phyloP scores from a whole-genome alignment of 2,329 filamentous ascomycete genomes.

The Botryosphaeria agaves region DNA sequence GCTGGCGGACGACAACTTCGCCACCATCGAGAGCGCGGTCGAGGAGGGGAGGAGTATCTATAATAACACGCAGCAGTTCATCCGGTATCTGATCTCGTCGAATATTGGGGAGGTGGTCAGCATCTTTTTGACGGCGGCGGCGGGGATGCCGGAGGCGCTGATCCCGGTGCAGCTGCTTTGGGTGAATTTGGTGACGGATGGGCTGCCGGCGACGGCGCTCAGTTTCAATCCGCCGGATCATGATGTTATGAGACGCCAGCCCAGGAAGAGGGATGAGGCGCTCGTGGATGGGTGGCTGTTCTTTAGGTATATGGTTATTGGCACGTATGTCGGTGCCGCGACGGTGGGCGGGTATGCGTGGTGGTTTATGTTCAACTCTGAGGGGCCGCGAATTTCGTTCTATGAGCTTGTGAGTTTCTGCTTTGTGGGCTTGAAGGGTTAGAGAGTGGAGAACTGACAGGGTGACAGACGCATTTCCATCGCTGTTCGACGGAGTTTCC shows the following conservation, averaged over 20 bases:
- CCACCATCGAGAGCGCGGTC: constrained; percentile 87
- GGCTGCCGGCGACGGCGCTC: constrained; percentile 84
- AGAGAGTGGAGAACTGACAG: not conserved
- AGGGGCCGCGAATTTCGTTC: constrained; percentile 82
- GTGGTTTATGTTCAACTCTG: constrained; percentile 96
- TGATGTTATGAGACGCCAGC: constrained; percentile 89
- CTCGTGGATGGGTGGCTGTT: constrained; percentile 94
- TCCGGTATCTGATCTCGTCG: constrained; percentile 95
- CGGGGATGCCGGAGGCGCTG: constrained; percentile 93
- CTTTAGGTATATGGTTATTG: constrained; percentile 93
- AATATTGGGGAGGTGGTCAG: constrained; percentile 99
- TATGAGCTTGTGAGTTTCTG: constrained; percentile 48
- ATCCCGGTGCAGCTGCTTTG: constrained; percentile 95
- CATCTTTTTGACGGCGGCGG: constrained; percentile 90
- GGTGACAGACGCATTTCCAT: constrained; percentile 61
- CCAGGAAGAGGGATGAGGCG: constrained; percentile 79
- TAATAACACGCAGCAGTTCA: constrained; percentile 99
- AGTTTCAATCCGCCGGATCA: constrained; percentile 98
- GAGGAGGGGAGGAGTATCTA: constrained; percentile 97
- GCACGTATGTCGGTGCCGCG: constrained; percentile 82
- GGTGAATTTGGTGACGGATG: constrained; percentile 97
- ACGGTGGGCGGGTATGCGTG: constrained; percentile 97
- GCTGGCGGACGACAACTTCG: constrained; percentile 95
- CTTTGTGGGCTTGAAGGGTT: not conserved
- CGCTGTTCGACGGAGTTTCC: constrained; percentile 73